phyloP scores from a whole-genome alignment of 495 filamentous ascomycete genomes.

The Aspergillus sclerotioniger region DNA sequence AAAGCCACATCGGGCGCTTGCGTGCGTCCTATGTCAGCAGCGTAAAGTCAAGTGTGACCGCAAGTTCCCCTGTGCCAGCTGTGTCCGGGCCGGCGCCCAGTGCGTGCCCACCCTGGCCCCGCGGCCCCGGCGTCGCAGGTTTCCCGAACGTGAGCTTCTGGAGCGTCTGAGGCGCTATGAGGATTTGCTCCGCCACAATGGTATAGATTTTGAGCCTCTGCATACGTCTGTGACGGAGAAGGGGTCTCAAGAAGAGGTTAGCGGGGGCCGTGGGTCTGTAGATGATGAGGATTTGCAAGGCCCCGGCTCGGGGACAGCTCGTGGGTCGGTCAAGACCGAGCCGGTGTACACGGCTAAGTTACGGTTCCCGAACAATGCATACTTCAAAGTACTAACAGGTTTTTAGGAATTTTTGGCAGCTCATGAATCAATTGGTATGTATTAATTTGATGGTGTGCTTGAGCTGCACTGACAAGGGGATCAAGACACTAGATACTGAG shows the following conservation, averaged over 20 bases:
- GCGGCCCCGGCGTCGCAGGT: slow-evolving; percentile 47
- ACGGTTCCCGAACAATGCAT: neutral
- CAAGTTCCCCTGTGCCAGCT: slow-evolving; percentile 53
- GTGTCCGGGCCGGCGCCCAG: slow-evolving; percentile 34
- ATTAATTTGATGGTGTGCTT: neutral
- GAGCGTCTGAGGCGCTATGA: slow-evolving; percentile 53
- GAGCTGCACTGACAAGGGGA: neutral
- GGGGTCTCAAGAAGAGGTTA: slow-evolving; percentile 5
- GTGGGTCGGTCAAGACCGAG: slow-evolving; percentile 27
- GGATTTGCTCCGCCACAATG: slow-evolving; percentile 48
- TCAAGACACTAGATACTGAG: neutral
- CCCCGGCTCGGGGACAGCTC: slow-evolving; percentile 2
- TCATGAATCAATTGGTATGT: slow-evolving; percentile 47
- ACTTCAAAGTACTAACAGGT: slow-evolving; percentile 9
- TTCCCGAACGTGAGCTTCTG: slow-evolving; percentile 55
- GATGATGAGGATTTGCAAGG: slow-evolving; percentile 12
- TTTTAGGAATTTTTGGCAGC: slow-evolving; percentile 47
- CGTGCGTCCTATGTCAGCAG: slow-evolving; percentile 56
- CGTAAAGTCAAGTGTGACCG: slow-evolving; percentile 60
- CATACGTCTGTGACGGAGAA: slow-evolving; percentile 30
- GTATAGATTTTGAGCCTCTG: slow-evolving; percentile 52
- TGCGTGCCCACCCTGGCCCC: slow-evolving; percentile 47
- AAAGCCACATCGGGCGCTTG: slow-evolving; percentile 49
- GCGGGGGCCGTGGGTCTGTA: slow-evolving; percentile 27
- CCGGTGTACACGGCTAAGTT: slow-evolving; percentile 41